These are phyloP conservation scores for Calocybe indica DNA, from an alignment of 768 basidiomycete genomes.

Conservation along the genomic window DNA sequence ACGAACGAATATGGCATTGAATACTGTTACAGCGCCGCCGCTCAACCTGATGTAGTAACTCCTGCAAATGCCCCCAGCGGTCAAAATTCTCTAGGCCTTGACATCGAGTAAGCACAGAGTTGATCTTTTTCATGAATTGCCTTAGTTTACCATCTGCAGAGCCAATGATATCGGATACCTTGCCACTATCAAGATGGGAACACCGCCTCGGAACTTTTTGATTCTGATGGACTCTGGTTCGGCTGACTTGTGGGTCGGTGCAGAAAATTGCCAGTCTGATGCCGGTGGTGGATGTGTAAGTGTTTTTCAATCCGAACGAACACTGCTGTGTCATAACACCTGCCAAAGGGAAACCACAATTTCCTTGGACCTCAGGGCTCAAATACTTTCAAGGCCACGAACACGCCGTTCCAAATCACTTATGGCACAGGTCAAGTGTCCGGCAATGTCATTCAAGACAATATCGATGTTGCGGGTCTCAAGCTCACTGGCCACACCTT, in stretches of 20 bases:
- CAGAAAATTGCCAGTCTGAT: conserved; percentile 43
- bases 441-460: conserved; percentile 59
- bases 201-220: conserved; percentile 48
- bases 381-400: conserved; percentile 51
- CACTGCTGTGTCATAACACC: background rate
- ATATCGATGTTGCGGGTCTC: conserved; percentile 59
- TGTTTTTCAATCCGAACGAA: conserved; percentile 2
- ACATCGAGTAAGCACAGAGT: conserved; percentile 51
- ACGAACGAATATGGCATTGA: background rate
- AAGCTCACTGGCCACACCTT: conserved; percentile 53
- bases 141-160: conserved; percentile 13
- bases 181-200: conserved; percentile 60
- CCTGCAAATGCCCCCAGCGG: conserved; percentile 28
- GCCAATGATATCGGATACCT: conserved; percentile 46
- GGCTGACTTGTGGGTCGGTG: conserved; percentile 63
- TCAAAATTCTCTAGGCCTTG: conserved; percentile 55
- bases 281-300: conserved; percentile 36
- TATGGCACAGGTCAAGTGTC: conserved; percentile 69
- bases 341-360: conserved; percentile 48
- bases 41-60: conserved; percentile 26
- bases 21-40: conserved; percentile 3
- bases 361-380: conserved; percentile 61
- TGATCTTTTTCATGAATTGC: background rate
- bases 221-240: conserved; percentile 70
- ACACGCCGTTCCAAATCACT: conserved; percentile 48